phyloP scores from a whole-genome alignment of 1,139 yeast species.

The Kodamaea ohmeri region DNA sequence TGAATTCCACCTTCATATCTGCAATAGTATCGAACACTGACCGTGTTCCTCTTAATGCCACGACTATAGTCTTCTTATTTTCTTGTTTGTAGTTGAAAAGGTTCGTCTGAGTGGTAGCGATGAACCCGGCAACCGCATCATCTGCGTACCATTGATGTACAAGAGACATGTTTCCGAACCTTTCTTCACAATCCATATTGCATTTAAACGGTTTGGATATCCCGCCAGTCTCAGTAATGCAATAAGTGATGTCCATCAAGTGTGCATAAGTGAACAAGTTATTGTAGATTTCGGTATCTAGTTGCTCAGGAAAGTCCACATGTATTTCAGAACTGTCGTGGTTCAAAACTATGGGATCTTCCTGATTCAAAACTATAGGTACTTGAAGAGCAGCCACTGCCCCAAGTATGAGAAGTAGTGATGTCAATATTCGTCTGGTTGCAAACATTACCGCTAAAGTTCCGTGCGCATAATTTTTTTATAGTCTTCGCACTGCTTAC shows the following conservation, averaged over 20 bases:
- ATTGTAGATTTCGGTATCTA: conserved; percentile 15
- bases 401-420: neutral
- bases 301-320: neutral
- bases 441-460: neutral
- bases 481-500: neutral
- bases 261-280: conserved; percentile 44
- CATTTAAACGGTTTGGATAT: conserved; percentile 47
- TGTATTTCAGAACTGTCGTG: neutral
- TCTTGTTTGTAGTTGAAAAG: conserved; percentile 17
- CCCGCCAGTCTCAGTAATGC: conserved; percentile 36
- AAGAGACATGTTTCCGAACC: conserved; percentile 42
- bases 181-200: conserved; percentile 36
- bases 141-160: conserved; percentile 48
- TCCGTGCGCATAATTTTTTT: neutral
- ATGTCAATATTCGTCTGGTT: neutral
- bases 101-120: conserved; percentile 33
- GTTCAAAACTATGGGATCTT: neutral
- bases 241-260: conserved; percentile 49
- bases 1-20: conserved; percentile 44
- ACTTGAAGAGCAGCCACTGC: neutral
- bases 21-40: conserved; percentile 46
- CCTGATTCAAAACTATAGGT: neutral
- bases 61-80: conserved; percentile 33
- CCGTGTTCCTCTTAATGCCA: conserved; percentile 48
- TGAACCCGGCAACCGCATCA: conserved; percentile 39